Percentiles rank a stretch among this genome's conserved stretches.
Evolutionary conservation across 768 basidiomycete species (phyloP).

Genomic region (Tricholoma sp.): DNA sequence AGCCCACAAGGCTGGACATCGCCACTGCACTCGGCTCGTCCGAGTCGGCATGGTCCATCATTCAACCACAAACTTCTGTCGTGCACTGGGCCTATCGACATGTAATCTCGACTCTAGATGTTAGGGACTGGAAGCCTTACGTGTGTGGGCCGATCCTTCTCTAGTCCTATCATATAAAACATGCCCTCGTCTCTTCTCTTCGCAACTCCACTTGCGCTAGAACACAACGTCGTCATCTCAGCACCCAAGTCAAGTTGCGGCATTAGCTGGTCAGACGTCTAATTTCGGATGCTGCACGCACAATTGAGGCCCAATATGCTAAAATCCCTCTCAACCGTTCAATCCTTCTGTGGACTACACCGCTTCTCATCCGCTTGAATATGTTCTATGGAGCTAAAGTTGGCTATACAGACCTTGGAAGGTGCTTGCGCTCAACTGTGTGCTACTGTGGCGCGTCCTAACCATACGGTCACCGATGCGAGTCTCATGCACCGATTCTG

Average conservation of each 20-base stretch:
- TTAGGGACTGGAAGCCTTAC: too few relatives aligned
- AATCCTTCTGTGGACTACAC: constrained; percentile 31
- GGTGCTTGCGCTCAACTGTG: constrained; percentile 30
- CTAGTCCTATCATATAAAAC: too few relatives aligned
- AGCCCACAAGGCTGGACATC: too few relatives aligned
- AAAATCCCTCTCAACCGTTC: constrained; percentile 3
- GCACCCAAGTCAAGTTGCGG: constrained; percentile 5
- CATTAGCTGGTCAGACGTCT: constrained; percentile 17
- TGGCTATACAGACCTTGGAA: constrained; percentile 27
- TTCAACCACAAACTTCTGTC: too few relatives aligned
- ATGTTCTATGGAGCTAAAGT: constrained; percentile 18
- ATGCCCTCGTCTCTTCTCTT: too few relatives aligned
- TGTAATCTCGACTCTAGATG: too few relatives aligned
- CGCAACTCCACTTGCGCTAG: neutral
- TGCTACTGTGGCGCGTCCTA: constrained; percentile 24
- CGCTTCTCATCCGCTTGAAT: constrained; percentile 30
- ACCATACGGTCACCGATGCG: constrained; percentile 25
- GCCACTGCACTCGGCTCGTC: too few relatives aligned
- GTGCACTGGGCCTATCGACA: too few relatives aligned
- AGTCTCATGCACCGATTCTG: neutral
- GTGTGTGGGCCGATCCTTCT: too few relatives aligned
- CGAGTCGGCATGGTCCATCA: too few relatives aligned
- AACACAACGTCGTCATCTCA: neutral
- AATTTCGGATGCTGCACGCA: constrained; percentile 14
- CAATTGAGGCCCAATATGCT: constrained; percentile 12